Evolutionary conservation across 176 grass and related monocot genomes (phyloP), one percentile per base, ranked within the genome.

Genomic region (Triticum monococcum): DNA sequence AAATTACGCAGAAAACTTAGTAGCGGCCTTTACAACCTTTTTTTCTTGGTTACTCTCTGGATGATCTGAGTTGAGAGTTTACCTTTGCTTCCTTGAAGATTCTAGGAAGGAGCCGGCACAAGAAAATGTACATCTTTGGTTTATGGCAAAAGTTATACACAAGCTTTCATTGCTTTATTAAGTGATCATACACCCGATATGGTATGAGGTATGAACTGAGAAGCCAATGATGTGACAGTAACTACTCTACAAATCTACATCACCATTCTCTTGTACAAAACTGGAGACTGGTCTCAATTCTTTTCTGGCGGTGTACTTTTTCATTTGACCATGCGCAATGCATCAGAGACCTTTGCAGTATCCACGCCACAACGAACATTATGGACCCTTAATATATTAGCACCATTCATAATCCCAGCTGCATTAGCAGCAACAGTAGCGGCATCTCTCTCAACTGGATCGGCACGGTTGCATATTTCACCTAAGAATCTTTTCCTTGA

Each of bases 341-440:
- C 84, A 78, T 94, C 90, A 80, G 86, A 89, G 4, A 94, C 57
- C 84, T 91, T 95, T n/a, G 75, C 96, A 80, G 86, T 78, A 93
- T 91, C 91, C 59, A 87, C 77, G 33, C 71, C 52, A 79, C 66
- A 98, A 4, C 81, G 59, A 82, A 86, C 90, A 91, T 94, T 98
- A 81, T 98, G 96, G 14, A 94, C 81, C 79, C 93, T 88, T 77
- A 98, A 45, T 71, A 95, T 91, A 78, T 95, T 98, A 86, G 93
- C 96, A 86, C 96, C 96, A 61, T 91, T 84, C 33, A 86, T 59
- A 77, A 98, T 88, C 35, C 86, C 93, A 69, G 30, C 38, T 12
- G 91, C 41, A 22, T 83, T 74, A 75, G 84, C 84, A 48, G 79
- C 60, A 87, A 82, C 59, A 9, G 91, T 95, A 59, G 59, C 90